Percentiles rank a stretch among this genome's conserved stretches.
phyloP scores from a whole-genome alignment of 2,329 filamentous ascomycete genomes.

The Dactylellina parvicollis region DNA sequence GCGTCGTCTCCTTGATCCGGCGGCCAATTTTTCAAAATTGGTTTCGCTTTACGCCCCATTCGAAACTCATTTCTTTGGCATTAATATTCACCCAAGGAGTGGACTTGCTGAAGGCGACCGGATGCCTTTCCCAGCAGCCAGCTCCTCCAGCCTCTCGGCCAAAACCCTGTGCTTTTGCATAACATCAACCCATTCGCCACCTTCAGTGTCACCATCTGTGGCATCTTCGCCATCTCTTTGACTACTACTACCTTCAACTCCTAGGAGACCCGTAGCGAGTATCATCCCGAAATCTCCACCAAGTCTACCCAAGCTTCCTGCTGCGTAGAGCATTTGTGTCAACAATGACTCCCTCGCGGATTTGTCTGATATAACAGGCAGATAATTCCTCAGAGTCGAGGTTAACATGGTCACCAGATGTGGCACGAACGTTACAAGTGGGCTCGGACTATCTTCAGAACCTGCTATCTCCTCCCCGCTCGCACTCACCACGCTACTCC shows the following conservation, averaged over 20 bases:
- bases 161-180: conserved; percentile 87
- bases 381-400: conserved; percentile 77
- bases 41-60: no score
- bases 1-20: no score
- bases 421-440: conserved; percentile 83
- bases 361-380: conserved; percentile 83
- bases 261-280: conserved; percentile 71
- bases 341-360: conserved; percentile 84
- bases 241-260: conserved; percentile 58
- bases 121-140: conserved; percentile 54
- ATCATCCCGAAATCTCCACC: conserved; percentile 94
- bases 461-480: conserved; percentile 14
- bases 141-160: conserved; percentile 76
- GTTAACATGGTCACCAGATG: conserved; percentile 83
- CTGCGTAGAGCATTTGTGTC: conserved; percentile 92
- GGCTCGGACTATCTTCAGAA: conserved; percentile 62
- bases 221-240: conserved; percentile 60
- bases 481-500: background rate
- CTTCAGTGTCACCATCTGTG: conserved; percentile 61
- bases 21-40: no score
- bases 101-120: conserved; percentile 33
- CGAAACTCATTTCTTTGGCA: background rate
- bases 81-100: conserved; percentile 22
- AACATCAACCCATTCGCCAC: conserved; percentile 82
- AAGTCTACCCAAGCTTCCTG: conserved; percentile 85